Conservation (phyloP, 257 asterid species). For the Nicotiana benthamiana region DNA sequence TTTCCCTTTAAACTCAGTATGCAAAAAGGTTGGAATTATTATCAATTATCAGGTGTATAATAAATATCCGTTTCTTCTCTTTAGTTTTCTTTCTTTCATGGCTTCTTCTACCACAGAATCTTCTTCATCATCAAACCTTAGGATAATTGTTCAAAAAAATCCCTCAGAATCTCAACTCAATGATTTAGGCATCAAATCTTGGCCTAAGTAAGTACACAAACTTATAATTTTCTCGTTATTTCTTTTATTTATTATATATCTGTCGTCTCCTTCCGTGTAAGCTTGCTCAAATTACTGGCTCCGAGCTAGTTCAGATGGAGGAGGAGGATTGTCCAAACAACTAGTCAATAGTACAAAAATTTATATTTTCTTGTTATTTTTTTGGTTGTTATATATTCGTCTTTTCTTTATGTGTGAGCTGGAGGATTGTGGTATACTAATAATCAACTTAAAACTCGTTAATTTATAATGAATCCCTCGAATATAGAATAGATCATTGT, state of each 20-base stretch:
- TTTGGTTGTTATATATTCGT: background rate
- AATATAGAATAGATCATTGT: too few species aligned
- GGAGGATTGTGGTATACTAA: background rate
- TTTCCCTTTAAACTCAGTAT: background rate
- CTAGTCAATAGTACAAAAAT: background rate
- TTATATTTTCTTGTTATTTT: too few species aligned
- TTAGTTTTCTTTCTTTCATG: slow-evolving; percentile 11
- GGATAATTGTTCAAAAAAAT: slow-evolving; percentile 64
- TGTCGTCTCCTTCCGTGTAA: background rate
- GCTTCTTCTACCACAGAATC: slow-evolving; percentile 28
- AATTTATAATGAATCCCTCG: background rate
- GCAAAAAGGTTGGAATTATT: background rate
- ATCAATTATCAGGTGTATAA: background rate
- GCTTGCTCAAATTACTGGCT: background rate
- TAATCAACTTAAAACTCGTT: background rate
- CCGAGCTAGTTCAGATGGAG: background rate
- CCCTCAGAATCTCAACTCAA: slow-evolving; percentile 62
- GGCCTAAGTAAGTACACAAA: slow-evolving; percentile 77
- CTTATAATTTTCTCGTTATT: background rate
- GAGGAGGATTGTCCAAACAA: background rate
- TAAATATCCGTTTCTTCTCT: background rate
- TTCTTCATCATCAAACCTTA: slow-evolving; percentile 39
- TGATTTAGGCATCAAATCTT: slow-evolving; percentile 80
- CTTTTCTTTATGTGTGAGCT: background rate
- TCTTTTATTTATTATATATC: background rate